These are phyloP conservation scores for Cyberlindnera petersonii DNA, from an alignment of 805 yeast species.

Conservation along the genomic window DNA sequence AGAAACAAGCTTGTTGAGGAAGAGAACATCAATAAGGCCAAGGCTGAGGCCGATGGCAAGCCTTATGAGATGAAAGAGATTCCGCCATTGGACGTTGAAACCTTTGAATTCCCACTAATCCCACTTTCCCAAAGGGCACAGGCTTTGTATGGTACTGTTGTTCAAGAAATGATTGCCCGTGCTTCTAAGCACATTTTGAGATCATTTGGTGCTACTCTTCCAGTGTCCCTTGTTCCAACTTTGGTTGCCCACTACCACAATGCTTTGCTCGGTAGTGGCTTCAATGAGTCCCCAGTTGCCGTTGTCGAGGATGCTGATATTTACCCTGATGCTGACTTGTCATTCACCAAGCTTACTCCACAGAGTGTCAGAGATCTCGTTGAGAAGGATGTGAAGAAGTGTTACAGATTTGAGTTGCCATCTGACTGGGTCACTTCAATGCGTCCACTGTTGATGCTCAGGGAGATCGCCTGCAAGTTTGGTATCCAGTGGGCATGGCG, in stretches of 20 bases:
- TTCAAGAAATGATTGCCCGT: slow-evolving; percentile 72
- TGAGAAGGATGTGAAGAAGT: slow-evolving; percentile 47
- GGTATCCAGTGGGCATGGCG: slow-evolving; percentile 80
- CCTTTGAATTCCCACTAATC: slow-evolving; percentile 15
- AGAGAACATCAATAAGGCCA: slow-evolving; percentile 23
- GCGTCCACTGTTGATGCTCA: slow-evolving; percentile 44
- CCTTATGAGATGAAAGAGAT: slow-evolving; percentile 17
- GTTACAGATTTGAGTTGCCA: slow-evolving; percentile 62
- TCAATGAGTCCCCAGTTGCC: slow-evolving; percentile 39
- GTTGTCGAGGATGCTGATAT: slow-evolving; percentile 41
- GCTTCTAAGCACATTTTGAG: slow-evolving; percentile 73
- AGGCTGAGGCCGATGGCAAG: slow-evolving; percentile 26
- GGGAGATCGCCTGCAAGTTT: slow-evolving; percentile 69
- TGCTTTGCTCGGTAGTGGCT: slow-evolving; percentile 52
- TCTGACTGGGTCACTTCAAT: slow-evolving; percentile 42
- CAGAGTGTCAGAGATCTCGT: slow-evolving; percentile 42
- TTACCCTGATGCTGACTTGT: slow-evolving; percentile 38
- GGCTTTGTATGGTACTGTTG: slow-evolving; percentile 15
- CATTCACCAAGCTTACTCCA: slow-evolving; percentile 45
- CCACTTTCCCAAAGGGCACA: slow-evolving; percentile 14
- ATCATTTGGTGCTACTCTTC: slow-evolving; percentile 39
- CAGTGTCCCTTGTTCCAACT: slow-evolving; percentile 51
- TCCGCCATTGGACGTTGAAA: slow-evolving; percentile 23
- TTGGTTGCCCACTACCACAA: slow-evolving; percentile 71
- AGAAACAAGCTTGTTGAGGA: slow-evolving; percentile 14